phyloP scores from a whole-genome alignment of 2,329 filamentous ascomycete genomes.

The Cadophora sp. region DNA sequence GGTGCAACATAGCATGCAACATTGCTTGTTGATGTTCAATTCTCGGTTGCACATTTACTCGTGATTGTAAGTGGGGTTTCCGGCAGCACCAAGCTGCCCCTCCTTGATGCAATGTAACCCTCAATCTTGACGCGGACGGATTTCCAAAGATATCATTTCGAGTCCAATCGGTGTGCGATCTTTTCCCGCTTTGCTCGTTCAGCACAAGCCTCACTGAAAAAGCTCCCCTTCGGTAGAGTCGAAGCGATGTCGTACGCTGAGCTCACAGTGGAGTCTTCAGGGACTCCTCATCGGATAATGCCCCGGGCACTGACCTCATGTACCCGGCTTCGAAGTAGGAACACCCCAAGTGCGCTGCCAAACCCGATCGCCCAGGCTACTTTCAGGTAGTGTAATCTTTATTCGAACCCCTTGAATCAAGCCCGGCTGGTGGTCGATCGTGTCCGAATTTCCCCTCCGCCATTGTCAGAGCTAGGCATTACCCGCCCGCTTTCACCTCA shows the following conservation, averaged over 20 bases:
- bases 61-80: neutral
- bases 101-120: neutral
- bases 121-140: neutral
- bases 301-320: constrained; percentile 9
- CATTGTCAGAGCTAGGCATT: constrained; percentile 7
- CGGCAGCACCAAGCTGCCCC: neutral
- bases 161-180: neutral
- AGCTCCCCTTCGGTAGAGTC: neutral
- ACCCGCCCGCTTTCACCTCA: constrained; percentile 13
- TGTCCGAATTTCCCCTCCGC: neutral
- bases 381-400: constrained; percentile 9
- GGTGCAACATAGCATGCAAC: neutral
- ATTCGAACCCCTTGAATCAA: neutral
- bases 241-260: neutral
- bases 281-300: constrained; percentile 9
- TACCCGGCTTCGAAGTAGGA: constrained; percentile 1
- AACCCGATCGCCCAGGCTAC: neutral
- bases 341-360: neutral
- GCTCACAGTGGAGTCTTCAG: neutral
- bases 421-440: neutral
- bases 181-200: neutral
- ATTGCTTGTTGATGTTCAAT: neutral
- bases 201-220: neutral
- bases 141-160: neutral
- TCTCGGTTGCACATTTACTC: neutral